These are phyloP conservation scores for Backusella morwellensis DNA, from an alignment of 192 early-diverging fungal genomes.

Conservation along the genomic window DNA sequence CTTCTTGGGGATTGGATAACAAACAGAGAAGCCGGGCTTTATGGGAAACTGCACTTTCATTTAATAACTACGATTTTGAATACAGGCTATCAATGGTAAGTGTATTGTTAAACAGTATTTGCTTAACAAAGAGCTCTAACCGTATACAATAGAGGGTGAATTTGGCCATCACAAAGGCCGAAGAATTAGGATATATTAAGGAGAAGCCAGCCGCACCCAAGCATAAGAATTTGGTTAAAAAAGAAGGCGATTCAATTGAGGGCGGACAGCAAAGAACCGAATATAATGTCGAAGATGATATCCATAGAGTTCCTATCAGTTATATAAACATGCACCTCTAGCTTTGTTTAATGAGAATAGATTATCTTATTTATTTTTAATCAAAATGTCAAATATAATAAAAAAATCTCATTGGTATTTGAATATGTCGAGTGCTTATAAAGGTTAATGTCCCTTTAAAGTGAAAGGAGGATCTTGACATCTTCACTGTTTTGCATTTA, in stretches of 20 bases:
- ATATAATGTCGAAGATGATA: not conserved
- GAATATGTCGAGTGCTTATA: too few relatives aligned
- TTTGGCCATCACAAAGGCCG: conserved; percentile 3
- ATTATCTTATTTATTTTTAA: not conserved
- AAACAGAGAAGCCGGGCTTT: conserved; percentile 28
- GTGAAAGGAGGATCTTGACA: too few relatives aligned
- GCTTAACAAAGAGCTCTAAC: not conserved
- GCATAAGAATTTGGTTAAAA: not conserved
- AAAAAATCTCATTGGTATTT: too few relatives aligned
- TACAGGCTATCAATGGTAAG: conserved; percentile 34
- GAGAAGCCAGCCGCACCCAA: not conserved
- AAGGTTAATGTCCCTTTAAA: too few relatives aligned
- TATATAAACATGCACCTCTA: conserved; percentile 6
- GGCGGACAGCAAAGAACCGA: not conserved
- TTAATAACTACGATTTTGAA: conserved; percentile 49
- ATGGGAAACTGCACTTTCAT: conserved; percentile 43
- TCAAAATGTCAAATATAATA: not conserved
- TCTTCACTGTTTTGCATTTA: too few relatives aligned
- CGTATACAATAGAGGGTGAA: not conserved
- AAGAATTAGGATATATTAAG: not conserved
- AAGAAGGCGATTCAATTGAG: not conserved
- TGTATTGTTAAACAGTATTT: not conserved
- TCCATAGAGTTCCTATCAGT: not conserved
- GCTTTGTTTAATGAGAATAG: too few relatives aligned
- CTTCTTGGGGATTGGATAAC: conserved; percentile 38